These are phyloP conservation scores for Scheffersomyces cryptocercus DNA, from an alignment of 1,139 yeast genomes.

Conservation along the genomic window DNA sequence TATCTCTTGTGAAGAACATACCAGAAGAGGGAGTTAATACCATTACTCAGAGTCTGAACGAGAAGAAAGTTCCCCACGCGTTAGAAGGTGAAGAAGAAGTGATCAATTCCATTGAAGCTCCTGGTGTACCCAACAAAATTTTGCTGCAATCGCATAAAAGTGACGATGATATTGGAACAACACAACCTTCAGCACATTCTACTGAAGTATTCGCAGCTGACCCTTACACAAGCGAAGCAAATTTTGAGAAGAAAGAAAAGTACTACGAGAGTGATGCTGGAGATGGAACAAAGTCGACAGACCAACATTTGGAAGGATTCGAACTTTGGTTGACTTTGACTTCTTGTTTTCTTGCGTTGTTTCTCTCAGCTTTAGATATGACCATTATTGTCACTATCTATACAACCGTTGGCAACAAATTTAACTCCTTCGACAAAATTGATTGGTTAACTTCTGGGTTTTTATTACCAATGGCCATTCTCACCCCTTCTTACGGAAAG, in stretches of 20 bases:
- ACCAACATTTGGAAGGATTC: conserved; percentile 19
- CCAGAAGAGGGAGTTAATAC: too few species aligned
- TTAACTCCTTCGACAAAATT: conserved; percentile 17
- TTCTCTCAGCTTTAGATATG: conserved; percentile 24
- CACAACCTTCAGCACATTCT: too few species aligned
- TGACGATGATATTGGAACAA: too few species aligned
- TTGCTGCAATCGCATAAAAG: too few species aligned
- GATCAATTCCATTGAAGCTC: too few species aligned
- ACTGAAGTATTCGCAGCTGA: too few species aligned
- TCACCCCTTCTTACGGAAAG: conserved; percentile 23
- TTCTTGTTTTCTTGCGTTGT: conserved; percentile 18
- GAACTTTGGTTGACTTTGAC: conserved; percentile 13
- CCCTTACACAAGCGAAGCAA: too few species aligned
- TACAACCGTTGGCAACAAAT: conserved; percentile 19
- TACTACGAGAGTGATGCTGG: conserved; percentile 24
- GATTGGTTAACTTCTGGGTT: conserved; percentile 25
- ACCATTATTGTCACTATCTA: conserved; percentile 24
- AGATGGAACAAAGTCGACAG: conserved; percentile 20
- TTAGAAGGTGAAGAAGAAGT: too few species aligned
- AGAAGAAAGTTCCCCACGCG: too few species aligned
- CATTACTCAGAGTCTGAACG: too few species aligned
- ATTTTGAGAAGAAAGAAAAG: background rate
- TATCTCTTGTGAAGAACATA: too few species aligned
- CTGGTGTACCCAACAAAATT: too few species aligned
- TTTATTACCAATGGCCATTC: conserved; percentile 22